These are phyloP conservation scores for Chenopodium quinoa DNA, from an alignment of 148 eudicot genomes.

Conservation along the genomic window DNA sequence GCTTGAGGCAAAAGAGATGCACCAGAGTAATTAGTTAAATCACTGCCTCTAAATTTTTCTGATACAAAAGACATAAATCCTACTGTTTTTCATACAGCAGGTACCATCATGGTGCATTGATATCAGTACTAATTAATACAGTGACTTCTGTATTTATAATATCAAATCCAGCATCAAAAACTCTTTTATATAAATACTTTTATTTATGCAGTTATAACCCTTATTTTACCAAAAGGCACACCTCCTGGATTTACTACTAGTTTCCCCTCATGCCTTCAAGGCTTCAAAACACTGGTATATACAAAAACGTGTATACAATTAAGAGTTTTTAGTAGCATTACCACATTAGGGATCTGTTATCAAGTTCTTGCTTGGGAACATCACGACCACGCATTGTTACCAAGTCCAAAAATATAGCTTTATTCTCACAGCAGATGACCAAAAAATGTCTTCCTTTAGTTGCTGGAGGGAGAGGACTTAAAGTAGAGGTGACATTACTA, in stretches of 20 bases:
- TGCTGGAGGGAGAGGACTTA: constrained; percentile 75
- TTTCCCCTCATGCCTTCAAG: background rate
- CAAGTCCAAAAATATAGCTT: constrained; percentile 90
- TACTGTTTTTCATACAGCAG: background rate
- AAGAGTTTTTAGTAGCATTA: constrained; percentile 26
- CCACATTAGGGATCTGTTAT: constrained; percentile 90
- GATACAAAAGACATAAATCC: background rate
- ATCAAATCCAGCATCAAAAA: no score
- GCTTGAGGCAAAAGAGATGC: background rate
- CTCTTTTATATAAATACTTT: background rate
- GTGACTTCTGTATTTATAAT: background rate
- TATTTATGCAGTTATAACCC: background rate
- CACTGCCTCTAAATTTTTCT: background rate
- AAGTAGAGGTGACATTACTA: constrained; percentile 61
- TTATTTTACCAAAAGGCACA: background rate
- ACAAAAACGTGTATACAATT: background rate
- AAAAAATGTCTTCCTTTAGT: constrained; percentile 97
- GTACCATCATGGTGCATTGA: constrained; percentile 4
- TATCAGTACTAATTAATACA: background rate
- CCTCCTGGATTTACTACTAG: background rate
- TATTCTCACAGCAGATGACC: constrained; percentile 95
- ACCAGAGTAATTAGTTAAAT: background rate
- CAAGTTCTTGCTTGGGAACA: constrained; percentile 96
- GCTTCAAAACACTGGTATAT: background rate
- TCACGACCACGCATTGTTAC: constrained; percentile 99